These are phyloP conservation scores for Mollisiaceae sp. DNA, from an alignment of 2,329 filamentous ascomycete genomes.

Conservation along the genomic window DNA sequence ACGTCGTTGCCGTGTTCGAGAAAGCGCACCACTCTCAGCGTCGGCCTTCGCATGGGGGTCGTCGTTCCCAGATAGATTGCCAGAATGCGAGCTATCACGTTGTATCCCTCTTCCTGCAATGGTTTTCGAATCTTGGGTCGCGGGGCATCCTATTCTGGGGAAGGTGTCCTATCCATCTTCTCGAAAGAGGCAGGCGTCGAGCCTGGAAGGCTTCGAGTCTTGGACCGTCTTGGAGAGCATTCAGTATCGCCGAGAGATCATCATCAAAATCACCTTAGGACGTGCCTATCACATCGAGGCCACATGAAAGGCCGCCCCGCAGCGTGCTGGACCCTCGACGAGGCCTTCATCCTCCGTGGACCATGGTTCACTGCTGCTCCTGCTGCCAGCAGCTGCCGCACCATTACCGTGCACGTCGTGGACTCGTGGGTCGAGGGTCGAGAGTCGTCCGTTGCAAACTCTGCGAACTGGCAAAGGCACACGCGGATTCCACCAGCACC, in stretches of 20 bases:
- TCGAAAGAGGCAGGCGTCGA: background rate
- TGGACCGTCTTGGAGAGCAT: background rate
- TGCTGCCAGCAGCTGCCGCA: background rate
- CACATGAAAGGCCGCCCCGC: too few species aligned
- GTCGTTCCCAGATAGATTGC: background rate
- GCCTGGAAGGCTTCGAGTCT: background rate
- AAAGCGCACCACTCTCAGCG: too few species aligned
- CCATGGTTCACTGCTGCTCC: background rate
- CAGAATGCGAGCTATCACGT: slow-evolving; percentile 10
- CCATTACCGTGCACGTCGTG: background rate
- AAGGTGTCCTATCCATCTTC: background rate
- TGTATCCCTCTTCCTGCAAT: background rate
- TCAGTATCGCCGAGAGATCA: too few species aligned
- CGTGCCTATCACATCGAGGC: too few species aligned
- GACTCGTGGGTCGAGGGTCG: background rate
- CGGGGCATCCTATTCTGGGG: background rate
- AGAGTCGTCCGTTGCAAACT: background rate
- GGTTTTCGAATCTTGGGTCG: background rate
- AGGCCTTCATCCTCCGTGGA: background rate
- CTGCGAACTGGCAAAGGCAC: background rate
- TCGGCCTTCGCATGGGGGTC: too few species aligned
- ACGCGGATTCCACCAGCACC: background rate
- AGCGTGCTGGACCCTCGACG: too few species aligned
- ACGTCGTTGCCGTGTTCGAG: too few species aligned
- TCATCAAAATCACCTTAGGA: too few species aligned